phyloP scores from a whole-genome alignment of 768 basidiomycete genomes.

The Tephrocybe rancida region DNA sequence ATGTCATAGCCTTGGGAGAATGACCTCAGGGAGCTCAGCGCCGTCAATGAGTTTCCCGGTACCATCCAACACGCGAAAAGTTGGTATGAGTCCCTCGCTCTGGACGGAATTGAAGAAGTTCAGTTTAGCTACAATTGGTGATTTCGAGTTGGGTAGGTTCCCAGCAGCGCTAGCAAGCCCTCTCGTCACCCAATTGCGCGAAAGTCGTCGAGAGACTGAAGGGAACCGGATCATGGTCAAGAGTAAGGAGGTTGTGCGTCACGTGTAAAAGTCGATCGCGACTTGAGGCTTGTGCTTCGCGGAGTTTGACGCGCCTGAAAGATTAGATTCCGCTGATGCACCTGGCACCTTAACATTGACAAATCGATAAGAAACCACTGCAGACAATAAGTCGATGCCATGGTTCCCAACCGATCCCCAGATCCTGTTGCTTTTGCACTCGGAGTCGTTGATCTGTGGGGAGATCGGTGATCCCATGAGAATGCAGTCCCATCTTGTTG shows the following conservation, averaged over 20 bases:
- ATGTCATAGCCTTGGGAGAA: slow-evolving; percentile 13
- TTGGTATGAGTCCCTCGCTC: slow-evolving; percentile 72
- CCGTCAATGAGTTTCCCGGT: slow-evolving; percentile 73
- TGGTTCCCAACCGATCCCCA: too few species aligned
- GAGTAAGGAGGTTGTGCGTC: slow-evolving; percentile 16
- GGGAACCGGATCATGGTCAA: slow-evolving; percentile 28
- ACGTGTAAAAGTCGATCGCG: slow-evolving; percentile 19
- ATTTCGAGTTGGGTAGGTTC: slow-evolving; percentile 44
- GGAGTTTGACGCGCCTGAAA: slow-evolving; percentile 9
- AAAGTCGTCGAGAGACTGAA: slow-evolving; percentile 21
- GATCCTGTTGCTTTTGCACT: too few species aligned
- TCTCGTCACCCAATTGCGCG: slow-evolving; percentile 18
- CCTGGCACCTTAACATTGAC: too few species aligned
- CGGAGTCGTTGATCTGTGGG: too few species aligned
- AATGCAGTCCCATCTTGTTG: too few species aligned
- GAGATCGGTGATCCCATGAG: too few species aligned
- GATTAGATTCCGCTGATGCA: too few species aligned
- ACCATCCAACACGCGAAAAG: slow-evolving; percentile 85
- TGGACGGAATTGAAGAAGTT: slow-evolving; percentile 81
- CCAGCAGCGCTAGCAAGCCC: slow-evolving; percentile 21
- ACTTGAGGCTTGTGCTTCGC: slow-evolving; percentile 5
- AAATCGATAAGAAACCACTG: too few species aligned
- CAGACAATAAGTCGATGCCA: too few species aligned
- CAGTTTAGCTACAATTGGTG: slow-evolving; percentile 69
- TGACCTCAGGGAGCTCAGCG: slow-evolving; percentile 75